Evolutionary conservation across 225 moss, liverwort and hornwort genomes (phyloP).

Genomic region (Rhytidiadelphus loreus): DNA sequence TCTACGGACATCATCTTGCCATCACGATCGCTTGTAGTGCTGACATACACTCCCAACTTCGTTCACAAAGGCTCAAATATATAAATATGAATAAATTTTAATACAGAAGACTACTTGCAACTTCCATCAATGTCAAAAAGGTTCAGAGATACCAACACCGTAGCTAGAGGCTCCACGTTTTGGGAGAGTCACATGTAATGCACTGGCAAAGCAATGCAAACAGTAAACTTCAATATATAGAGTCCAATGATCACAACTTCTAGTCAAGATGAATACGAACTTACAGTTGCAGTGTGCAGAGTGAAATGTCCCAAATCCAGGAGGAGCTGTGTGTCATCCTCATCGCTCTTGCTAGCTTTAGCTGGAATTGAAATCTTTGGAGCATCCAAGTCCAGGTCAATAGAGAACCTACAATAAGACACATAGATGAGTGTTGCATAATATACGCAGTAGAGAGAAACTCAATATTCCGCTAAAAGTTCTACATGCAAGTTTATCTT

Average conservation of each 20-base stretch:
- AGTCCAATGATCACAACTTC: background rate
- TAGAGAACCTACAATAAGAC: slow-evolving; percentile 54
- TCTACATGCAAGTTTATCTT: background rate
- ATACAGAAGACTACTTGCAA: background rate
- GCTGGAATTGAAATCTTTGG: slow-evolving; percentile 94
- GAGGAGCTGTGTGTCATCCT: slow-evolving; percentile 77
- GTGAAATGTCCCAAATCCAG: slow-evolving; percentile 96
- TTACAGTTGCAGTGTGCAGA: slow-evolving; percentile 76
- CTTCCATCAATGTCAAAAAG: background rate
- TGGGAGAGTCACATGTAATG: background rate
- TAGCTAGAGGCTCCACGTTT: background rate
- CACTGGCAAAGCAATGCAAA: background rate
- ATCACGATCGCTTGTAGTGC: background rate
- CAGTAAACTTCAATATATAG: background rate
- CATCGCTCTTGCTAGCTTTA: slow-evolving; percentile 47
- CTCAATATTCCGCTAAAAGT: background rate
- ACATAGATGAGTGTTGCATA: background rate
- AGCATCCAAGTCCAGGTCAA: slow-evolving; percentile 88
- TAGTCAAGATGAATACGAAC: background rate
- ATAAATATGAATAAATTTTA: background rate
- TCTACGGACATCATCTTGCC: background rate
- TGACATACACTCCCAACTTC: background rate
- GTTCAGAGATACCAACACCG: background rate
- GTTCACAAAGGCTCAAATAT: background rate
- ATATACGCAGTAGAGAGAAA: background rate